phyloP scores from a whole-genome alignment of 2,329 filamentous ascomycete genomes.

The Fusarium nematophilum region DNA sequence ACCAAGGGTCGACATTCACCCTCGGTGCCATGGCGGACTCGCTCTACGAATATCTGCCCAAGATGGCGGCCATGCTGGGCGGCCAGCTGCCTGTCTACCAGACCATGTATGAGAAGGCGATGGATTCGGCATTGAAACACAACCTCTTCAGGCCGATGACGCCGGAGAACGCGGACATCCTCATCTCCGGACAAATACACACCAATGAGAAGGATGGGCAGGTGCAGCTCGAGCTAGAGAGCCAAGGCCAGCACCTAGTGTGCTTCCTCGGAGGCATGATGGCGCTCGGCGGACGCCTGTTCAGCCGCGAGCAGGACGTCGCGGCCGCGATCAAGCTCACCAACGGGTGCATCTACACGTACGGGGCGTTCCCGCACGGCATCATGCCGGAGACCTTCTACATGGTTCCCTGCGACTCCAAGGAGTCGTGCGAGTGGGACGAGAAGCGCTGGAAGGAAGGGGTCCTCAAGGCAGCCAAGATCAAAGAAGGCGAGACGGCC shows the following conservation, averaged over 20 bases:
- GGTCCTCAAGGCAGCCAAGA: conserved; percentile 36
- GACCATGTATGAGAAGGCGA: conserved; percentile 65
- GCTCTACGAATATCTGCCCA: conserved; percentile 88
- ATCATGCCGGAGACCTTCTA: conserved; percentile 65
- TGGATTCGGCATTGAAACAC: conserved; percentile 66
- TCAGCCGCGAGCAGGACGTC: conserved; percentile 55
- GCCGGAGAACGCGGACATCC: conserved; percentile 62
- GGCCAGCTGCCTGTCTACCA: conserved; percentile 66
- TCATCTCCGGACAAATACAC: conserved; percentile 60
- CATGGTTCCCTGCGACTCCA: conserved; percentile 53
- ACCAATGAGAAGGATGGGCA: conserved; percentile 46
- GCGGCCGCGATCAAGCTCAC: conserved; percentile 58
- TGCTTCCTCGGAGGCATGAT: conserved; percentile 65
- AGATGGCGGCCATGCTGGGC: conserved; percentile 79
- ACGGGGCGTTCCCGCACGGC: conserved; percentile 58
- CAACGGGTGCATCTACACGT: conserved; percentile 64
- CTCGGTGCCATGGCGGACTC: conserved; percentile 62
- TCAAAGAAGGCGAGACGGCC: conserved; percentile 37
- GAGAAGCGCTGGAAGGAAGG: conserved; percentile 51
- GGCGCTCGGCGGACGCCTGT: conserved; percentile 59
- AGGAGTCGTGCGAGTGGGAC: conserved; percentile 52
- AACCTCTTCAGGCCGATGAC: conserved; percentile 73
- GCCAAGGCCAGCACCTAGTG: conserved; percentile 56
- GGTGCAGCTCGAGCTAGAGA: conserved; percentile 48
- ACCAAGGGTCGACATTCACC: conserved; percentile 53